Base-by-base conservation (phyloP, 208 protist genomes). In the Kentomonas sorsogonicus region DNA sequence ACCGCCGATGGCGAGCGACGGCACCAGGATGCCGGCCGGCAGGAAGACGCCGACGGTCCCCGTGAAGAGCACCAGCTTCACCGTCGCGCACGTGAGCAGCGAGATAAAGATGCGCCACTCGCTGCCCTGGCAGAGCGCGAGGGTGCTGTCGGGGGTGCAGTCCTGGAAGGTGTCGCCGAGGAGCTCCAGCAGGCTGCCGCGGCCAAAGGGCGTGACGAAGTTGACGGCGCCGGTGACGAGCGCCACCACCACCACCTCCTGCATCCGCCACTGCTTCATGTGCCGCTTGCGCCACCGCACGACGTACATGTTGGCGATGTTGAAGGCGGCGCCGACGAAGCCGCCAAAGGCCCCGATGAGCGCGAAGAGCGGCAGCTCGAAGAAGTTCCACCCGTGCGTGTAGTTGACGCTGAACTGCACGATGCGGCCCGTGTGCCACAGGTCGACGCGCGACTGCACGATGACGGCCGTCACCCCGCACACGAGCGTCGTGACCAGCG, bases 1-100 rank as follows among this genome's bases (percentile, higher is more conserved):
- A 0, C 80, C 88, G 45, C 96, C 96, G 50, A 94, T 93, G 7
- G 95, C 66, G 26, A 98, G 71, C 16, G 85, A 85, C 7, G 95
- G 95, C 29, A 98, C 84, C 43, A 98, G 96, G 47, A 97, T 73
- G 33, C 95, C 95, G 0, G 82, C 69, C 2, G 93, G 89, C n/a
- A 97, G 50, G 43, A 79, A 83, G 0, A 60, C 74, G 23, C 85
- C 85, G 11, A 89, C 55, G 3, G 78, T 86, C 60, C 79, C 84
- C 20, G 79, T 65, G 58, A 77, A 86, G 20, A 92, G 45, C 2
- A 63, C 15, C 15, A 83, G 60, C 46, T 89, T 87, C 18, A 74
- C 63, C 13, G 72, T 68, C 13, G 74, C 85, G 16, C 77, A 66
- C 44, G 71, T 47, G 20, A 92, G 61, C 9, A 92, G 71, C n/a